Evolutionary conservation across 2,329 filamentous ascomycete species (phyloP).

Genomic region (Tolypocladium pustulatum): DNA sequence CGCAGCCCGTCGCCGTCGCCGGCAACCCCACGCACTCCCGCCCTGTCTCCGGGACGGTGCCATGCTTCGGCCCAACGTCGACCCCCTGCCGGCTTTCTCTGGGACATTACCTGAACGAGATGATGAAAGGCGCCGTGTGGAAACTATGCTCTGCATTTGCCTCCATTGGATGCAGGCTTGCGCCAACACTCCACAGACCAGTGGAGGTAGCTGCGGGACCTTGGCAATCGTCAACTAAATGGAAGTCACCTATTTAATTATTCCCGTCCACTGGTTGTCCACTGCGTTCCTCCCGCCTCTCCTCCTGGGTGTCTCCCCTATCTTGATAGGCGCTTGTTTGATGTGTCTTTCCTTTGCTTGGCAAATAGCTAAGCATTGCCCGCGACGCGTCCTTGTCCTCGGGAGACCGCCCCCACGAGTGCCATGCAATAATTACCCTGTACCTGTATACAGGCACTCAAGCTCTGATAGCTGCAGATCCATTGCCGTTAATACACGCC

Average conservation of each 20-base stretch:
- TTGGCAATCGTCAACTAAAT: neutral
- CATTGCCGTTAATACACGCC: neutral
- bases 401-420: neutral
- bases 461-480: neutral
- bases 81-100: neutral
- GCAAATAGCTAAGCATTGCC: neutral
- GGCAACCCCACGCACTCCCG: neutral
- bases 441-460: neutral
- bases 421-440: neutral
- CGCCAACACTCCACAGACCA: neutral
- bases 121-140: neutral
- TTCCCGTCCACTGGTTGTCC: no score
- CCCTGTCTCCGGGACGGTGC: neutral
- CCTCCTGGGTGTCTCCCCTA: neutral
- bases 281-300: neutral
- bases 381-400: neutral
- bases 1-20: neutral
- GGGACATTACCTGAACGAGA: neutral
- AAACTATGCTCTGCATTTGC: neutral
- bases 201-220: neutral
- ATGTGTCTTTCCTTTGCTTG: neutral
- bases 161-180: neutral
- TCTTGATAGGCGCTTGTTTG: neutral
- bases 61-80: neutral
- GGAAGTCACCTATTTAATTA: no score